Percentiles rank a stretch among this genome's conserved stretches.
phyloP scores from a whole-genome alignment of 306 rosid genomes.

The Castanopsis chinensis region DNA sequence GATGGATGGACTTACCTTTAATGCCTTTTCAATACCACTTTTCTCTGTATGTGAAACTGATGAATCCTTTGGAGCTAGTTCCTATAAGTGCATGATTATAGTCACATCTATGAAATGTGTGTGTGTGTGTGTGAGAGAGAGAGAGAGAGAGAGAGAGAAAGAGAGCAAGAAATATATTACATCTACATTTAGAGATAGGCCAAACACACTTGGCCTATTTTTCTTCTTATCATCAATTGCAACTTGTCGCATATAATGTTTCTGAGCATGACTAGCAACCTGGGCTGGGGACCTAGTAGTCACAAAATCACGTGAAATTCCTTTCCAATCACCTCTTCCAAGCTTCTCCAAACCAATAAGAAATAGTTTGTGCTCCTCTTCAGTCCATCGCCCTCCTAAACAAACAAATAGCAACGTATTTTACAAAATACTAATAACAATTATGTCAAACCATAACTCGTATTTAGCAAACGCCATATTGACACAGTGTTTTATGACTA shows the following conservation, averaged over 20 bases:
- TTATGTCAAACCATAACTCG: not conserved
- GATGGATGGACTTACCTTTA: not conserved
- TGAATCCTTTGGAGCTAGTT: too few relatives aligned
- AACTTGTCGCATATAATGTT: slow-evolving; percentile 44
- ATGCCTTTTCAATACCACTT: not conserved
- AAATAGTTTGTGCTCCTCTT: slow-evolving; percentile 50
- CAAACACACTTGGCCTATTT: slow-evolving; percentile 56
- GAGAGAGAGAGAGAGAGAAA: too few relatives aligned
- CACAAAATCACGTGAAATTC: slow-evolving; percentile 49
- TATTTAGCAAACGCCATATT: not conserved
- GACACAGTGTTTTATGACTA: not conserved
- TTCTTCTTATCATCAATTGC: slow-evolving; percentile 31
- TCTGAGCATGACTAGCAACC: slow-evolving; percentile 77
- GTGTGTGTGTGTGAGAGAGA: too few relatives aligned
- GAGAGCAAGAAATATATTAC: too few relatives aligned
- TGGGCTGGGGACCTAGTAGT: slow-evolving; percentile 53
- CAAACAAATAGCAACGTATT: not conserved
- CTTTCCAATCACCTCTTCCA: slow-evolving; percentile 73
- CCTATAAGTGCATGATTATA: too few relatives aligned
- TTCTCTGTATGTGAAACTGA: slow-evolving; percentile 1
- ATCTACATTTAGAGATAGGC: slow-evolving; percentile 25
- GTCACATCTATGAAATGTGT: too few relatives aligned
- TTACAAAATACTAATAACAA: too few relatives aligned
- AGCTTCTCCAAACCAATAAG: slow-evolving; percentile 43
- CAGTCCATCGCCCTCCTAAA: slow-evolving; percentile 53